Conservation (phyloP, 805 yeast species). For the Torulaspora maleeae region DNA sequence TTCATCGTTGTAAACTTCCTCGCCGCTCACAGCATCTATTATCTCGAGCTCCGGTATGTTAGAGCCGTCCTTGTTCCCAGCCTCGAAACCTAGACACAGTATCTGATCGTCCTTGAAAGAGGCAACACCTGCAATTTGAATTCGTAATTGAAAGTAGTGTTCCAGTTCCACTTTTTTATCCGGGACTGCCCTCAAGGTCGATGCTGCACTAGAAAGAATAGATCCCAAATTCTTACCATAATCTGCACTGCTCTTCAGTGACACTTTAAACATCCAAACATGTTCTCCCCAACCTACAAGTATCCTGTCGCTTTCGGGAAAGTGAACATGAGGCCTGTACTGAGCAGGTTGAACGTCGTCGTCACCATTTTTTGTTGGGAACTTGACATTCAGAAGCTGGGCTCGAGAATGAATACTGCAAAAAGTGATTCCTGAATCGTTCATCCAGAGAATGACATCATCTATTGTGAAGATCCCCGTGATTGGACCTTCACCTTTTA, state of each 20-base stretch:
- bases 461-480: conserved; percentile 60
- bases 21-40: conserved; percentile 59
- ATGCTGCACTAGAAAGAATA: conserved; percentile 39
- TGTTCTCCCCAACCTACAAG: conserved; percentile 79
- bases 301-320: conserved; percentile 60
- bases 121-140: conserved; percentile 69
- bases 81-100: conserved; percentile 37
- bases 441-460: conserved; percentile 74
- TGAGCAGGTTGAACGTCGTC: conserved; percentile 55
- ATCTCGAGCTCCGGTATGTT: conserved; percentile 71
- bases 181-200: conserved; percentile 44
- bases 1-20: conserved; percentile 75
- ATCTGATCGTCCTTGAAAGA: conserved; percentile 69
- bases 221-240: conserved; percentile 27
- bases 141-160: conserved; percentile 39
- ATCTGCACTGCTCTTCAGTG: conserved; percentile 27
- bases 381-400: conserved; percentile 47
- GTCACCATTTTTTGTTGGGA: conserved; percentile 52
- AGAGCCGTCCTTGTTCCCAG: conserved; percentile 43
- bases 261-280: conserved; percentile 63
- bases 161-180: conserved; percentile 41
- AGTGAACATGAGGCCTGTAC: conserved; percentile 74
- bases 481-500: conserved; percentile 62
- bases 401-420: conserved; percentile 52
- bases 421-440: conserved; percentile 70